phyloP scores from a whole-genome alignment of 768 basidiomycete genomes.

The Lentinula aciculospora region DNA sequence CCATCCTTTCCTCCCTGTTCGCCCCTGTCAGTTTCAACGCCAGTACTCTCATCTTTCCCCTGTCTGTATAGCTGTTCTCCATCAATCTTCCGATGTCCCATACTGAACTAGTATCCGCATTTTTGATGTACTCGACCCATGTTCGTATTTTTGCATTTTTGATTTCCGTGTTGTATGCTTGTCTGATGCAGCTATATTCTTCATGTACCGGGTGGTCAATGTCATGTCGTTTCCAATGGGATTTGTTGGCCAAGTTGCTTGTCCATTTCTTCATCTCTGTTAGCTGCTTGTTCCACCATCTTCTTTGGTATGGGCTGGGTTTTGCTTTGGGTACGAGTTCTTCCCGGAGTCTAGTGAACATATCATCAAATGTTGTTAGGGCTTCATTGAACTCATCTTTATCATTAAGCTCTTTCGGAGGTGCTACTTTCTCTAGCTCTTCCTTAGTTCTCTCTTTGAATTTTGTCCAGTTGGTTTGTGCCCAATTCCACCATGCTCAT shows the following conservation, averaged over 20 bases:
- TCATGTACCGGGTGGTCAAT: constrained; percentile 18
- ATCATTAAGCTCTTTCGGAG: too few species aligned
- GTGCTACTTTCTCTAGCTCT: not conserved
- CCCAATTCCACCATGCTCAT: not conserved
- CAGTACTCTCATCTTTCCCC: not conserved
- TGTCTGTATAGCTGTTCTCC: not conserved
- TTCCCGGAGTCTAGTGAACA: not conserved
- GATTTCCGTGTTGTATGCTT: constrained; percentile 13
- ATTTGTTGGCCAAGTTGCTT: not conserved
- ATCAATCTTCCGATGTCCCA: not conserved
- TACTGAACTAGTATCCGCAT: not conserved
- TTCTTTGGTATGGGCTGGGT: not conserved
- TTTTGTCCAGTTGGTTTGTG: not conserved
- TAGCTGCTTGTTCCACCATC: not conserved
- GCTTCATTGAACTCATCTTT: not conserved
- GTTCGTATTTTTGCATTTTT: constrained; percentile 15
- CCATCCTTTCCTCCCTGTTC: too few species aligned
- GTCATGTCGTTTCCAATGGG: not conserved
- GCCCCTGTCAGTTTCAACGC: not conserved
- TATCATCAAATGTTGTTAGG: not conserved
- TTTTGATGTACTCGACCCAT: constrained; percentile 18
- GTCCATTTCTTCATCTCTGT: not conserved
- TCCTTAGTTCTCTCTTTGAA: not conserved
- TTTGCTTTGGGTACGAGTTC: not conserved
- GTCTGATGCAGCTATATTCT: constrained; percentile 9